phyloP scores from a whole-genome alignment of 148 eudicot genomes.

The Dianthus caryophyllus region DNA sequence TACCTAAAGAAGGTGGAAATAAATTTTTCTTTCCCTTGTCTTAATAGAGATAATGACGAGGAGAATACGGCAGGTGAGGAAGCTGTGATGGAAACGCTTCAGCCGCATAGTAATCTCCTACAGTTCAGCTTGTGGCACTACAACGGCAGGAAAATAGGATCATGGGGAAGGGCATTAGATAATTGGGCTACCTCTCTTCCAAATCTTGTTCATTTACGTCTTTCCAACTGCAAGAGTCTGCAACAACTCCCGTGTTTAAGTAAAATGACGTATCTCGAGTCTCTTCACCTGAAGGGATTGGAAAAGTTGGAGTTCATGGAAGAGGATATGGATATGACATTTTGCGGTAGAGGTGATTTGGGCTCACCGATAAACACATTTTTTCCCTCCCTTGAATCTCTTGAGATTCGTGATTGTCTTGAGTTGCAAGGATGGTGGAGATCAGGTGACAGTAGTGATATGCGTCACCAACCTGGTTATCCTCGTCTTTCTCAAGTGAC shows the following conservation, averaged over 20 bases:
- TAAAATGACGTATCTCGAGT: neutral
- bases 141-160: neutral
- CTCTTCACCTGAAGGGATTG: neutral
- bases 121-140: neutral
- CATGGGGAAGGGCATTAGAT: slow-evolving; percentile 17
- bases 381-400: slow-evolving; percentile 19
- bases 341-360: too few species aligned
- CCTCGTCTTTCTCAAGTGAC: slow-evolving; percentile 3
- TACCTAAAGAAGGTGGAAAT: neutral
- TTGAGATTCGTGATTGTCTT: neutral
- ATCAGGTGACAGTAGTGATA: too few species aligned
- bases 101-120: slow-evolving; percentile 19
- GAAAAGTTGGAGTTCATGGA: slow-evolving; percentile 16
- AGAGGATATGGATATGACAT: too few species aligned
- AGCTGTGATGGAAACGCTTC: slow-evolving; percentile 14
- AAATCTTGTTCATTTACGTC: slow-evolving; percentile 9
- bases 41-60: too few species aligned
- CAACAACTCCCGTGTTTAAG: slow-evolving; percentile 9
- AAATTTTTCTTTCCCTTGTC: too few species aligned
- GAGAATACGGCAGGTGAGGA: too few species aligned
- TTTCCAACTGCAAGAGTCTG: neutral
- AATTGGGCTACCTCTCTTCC: slow-evolving; percentile 8
- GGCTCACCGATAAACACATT: neutral
- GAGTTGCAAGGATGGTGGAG: slow-evolving; percentile 25
- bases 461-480: neutral